Conservation (phyloP, 2,329 filamentous ascomycete species). For the Fusarium napiforme region DNA sequence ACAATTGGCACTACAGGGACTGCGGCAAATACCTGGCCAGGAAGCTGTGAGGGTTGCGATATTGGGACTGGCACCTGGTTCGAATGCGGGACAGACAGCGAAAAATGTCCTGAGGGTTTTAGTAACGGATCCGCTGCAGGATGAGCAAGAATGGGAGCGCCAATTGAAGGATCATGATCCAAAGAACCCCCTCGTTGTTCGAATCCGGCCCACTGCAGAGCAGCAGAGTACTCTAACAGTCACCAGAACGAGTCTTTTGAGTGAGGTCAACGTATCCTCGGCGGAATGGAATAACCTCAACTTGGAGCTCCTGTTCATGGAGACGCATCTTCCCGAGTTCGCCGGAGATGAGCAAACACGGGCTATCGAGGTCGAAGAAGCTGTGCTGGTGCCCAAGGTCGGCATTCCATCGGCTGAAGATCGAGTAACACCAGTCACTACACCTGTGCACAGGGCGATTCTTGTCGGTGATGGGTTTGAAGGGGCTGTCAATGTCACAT, state of each 20-base stretch:
- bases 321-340: conserved; percentile 55
- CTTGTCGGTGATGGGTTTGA: conserved; percentile 78
- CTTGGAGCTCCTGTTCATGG: conserved; percentile 71
- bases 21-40: conserved; percentile 65
- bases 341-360: conserved; percentile 46
- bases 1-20: conserved; percentile 75
- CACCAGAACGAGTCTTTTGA: conserved; percentile 55
- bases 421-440: conserved; percentile 73
- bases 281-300: conserved; percentile 69
- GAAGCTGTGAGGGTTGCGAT: conserved; percentile 70
- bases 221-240: conserved; percentile 45
- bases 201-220: conserved; percentile 55
- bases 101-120: conserved; percentile 75
- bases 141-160: conserved; percentile 74
- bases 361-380: conserved; percentile 64
- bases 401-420: conserved; percentile 75
- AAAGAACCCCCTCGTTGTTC: conserved; percentile 70
- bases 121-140: conserved; percentile 74
- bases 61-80: conserved; percentile 57
- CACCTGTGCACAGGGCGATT: conserved; percentile 85
- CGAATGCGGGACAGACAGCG: conserved; percentile 59
- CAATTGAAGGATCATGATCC: conserved; percentile 64
- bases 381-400: conserved; percentile 79
- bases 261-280: conserved; percentile 71
- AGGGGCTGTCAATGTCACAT: conserved; percentile 68